Evolutionary conservation across 179 eudicot species (phyloP), one percentile per base, ranked within the genome.

Genomic region (Beta corolliflora): DNA sequence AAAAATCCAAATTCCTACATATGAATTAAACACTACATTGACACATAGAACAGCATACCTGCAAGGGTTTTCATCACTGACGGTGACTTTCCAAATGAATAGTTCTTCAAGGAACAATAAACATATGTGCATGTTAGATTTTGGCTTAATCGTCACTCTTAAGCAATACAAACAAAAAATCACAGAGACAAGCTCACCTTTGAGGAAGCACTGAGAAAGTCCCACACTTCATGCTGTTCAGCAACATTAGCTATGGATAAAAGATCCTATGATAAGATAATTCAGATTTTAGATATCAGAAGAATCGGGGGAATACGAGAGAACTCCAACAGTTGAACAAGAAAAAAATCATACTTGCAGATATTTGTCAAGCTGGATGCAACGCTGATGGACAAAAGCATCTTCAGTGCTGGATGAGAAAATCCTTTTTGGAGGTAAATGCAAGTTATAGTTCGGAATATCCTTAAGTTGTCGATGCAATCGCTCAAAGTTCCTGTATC

Each of bases 221-320:
- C 99, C 99, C 97, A 93, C 65, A 97, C 98, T 89, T 97, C 99
- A 84, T 97, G 99, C 85, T 91, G 98, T 88, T 97, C 99, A 72
- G 97, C 99, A 77, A 97, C 97, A 88, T 97, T 97, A 75, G 98
- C 94, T 79, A 97, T 97, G 75, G 98, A 93, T 83, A 97, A 83
- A 81, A 97, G 97, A 85, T 97, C 98, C 99, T 97, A 86, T 67
- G 60, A 87, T 77, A 81, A 45, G 21, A 83, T 70, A 58, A 72
- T 31, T 75, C 52, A 50, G 25, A 19, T 45, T 71, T 75, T 55
- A 77, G 25, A 76, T 48, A 69, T 80, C 68, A 76, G 67, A 83
- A 67, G 53, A 68, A 76, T 52, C 58, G 23, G 25, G 46, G 65
- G 21, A 44, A 45, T 25, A 63, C 60, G 53, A 66, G 66, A 78